Percentiles rank a stretch among this genome's conserved stretches.
Evolutionary conservation across 2,329 filamentous ascomycete species (phyloP).

Genomic region (Talaromyces sp.): DNA sequence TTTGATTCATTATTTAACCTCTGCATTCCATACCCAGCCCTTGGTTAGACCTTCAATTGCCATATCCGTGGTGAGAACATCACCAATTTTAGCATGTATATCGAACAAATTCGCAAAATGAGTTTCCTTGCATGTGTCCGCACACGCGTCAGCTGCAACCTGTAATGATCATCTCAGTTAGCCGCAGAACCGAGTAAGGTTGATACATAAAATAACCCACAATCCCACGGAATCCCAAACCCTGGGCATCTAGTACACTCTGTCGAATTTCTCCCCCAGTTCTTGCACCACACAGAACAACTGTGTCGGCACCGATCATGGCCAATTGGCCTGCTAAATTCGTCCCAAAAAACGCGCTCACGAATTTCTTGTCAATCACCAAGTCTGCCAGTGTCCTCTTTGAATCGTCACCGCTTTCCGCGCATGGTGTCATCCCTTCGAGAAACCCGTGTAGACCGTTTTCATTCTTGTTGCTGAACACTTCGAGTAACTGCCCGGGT

Average conservation of each 20-base stretch:
- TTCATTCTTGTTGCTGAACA: not conserved
- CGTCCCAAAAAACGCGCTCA: not conserved
- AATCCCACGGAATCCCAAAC: not conserved
- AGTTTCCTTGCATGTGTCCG: constrained; percentile 10
- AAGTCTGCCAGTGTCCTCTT: not conserved
- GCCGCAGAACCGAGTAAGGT: not conserved
- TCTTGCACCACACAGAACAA: not conserved
- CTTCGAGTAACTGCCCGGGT: not conserved
- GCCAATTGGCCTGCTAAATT: not conserved
- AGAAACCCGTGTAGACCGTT: not conserved
- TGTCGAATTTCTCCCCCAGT: not conserved
- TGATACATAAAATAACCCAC: not conserved
- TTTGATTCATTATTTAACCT: not conserved
- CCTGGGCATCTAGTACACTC: not conserved
- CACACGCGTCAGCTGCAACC: constrained; percentile 5
- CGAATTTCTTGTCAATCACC: not conserved
- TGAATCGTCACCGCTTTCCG: not conserved
- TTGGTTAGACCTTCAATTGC: constrained; percentile 1
- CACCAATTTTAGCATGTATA: constrained; percentile 4
- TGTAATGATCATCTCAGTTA: not conserved
- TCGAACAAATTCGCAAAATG: constrained; percentile 12
- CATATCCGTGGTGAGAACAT: constrained; percentile 2
- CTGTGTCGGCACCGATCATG: not conserved
- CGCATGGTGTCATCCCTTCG: not conserved
- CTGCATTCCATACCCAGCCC: not conserved